Percentiles rank a stretch among this genome's conserved stretches.
Evolutionary conservation across 257 asterid genomes (phyloP).

Genomic region (Verbena officinalis): DNA sequence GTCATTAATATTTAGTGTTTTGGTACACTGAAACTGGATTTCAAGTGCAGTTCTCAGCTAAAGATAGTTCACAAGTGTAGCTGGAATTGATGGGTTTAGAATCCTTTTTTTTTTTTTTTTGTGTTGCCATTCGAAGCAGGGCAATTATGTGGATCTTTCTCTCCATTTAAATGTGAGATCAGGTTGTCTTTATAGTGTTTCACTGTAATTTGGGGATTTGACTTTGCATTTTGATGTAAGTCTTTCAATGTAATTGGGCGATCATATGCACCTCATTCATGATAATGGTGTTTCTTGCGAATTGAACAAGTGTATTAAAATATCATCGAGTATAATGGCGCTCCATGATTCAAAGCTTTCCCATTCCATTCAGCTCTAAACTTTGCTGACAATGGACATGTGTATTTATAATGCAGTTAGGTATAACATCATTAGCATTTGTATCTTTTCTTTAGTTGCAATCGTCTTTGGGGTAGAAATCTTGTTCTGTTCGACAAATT

Average conservation of each 20-base stretch:
- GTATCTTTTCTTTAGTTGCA: neutral
- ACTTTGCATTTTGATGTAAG: neutral
- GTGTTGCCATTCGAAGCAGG: neutral
- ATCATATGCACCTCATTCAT: slow-evolving; percentile 5
- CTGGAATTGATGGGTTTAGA: slow-evolving; percentile 4
- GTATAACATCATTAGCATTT: neutral
- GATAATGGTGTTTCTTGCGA: slow-evolving; percentile 3
- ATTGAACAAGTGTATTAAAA: slow-evolving; percentile 12
- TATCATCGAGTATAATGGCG: slow-evolving; percentile 3
- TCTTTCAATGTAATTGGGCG: neutral
- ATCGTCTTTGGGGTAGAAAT: neutral
- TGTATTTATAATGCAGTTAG: neutral
- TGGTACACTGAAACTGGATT: neutral
- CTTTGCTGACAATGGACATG: slow-evolving; percentile 13
- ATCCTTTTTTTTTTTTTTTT: too few species aligned
- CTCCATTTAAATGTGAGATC: slow-evolving; percentile 15
- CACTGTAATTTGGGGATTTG: neutral
- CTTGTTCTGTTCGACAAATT: neutral
- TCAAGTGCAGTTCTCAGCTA: neutral
- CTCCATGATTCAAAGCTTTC: slow-evolving; percentile 14
- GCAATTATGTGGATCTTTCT: neutral
- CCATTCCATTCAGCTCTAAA: slow-evolving; percentile 4
- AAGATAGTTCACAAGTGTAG: neutral
- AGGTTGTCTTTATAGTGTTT: slow-evolving; percentile 3
- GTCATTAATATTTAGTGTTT: slow-evolving; percentile 12